Evolutionary conservation across 345 rosid genomes (phyloP).

Genomic region (Sisymbrium altissimum): DNA sequence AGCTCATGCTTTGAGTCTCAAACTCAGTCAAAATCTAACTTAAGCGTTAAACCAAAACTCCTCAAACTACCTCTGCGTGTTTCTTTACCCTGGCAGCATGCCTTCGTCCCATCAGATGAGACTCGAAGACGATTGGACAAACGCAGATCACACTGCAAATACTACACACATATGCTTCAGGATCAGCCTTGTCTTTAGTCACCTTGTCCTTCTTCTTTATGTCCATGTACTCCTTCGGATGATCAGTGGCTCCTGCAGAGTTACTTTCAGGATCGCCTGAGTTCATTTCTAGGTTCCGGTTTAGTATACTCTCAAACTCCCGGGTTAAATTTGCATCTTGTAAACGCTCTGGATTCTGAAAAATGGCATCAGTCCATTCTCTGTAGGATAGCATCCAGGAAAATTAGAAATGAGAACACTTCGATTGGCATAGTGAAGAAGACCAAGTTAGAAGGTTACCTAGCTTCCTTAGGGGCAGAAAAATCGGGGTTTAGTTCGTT

Average conservation of each 20-base stretch:
- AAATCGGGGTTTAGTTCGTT: conserved; percentile 34
- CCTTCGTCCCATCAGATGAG: conserved; percentile 1
- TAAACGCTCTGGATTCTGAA: conserved; percentile 38
- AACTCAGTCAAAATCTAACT: not conserved
- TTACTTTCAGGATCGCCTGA: not conserved
- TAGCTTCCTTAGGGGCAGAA: conserved; percentile 27
- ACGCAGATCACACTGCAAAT: conserved; percentile 3
- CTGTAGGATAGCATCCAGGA: conserved; percentile 12
- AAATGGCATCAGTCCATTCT: conserved; percentile 34
- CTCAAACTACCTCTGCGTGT: not conserved
- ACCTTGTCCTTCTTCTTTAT: not conserved
- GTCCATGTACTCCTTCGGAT: not conserved
- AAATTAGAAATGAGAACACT: not conserved
- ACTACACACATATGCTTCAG: conserved; percentile 9
- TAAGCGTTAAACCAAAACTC: not conserved
- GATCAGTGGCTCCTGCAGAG: not conserved
- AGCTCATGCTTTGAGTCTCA: not conserved
- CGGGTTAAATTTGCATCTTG: conserved; percentile 33
- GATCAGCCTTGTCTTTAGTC: not conserved
- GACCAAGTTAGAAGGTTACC: conserved; percentile 33
- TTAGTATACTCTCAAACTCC: conserved; percentile 27
- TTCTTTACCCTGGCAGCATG: not conserved
- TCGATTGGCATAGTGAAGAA: not conserved
- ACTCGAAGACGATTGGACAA: not conserved
- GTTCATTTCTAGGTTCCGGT: not conserved